A percentile compares a stretch with the other conserved stretches of the same genome.
Conservation (phyloP, 1,139 yeast species). For the Scheffersomyces titani region DNA sequence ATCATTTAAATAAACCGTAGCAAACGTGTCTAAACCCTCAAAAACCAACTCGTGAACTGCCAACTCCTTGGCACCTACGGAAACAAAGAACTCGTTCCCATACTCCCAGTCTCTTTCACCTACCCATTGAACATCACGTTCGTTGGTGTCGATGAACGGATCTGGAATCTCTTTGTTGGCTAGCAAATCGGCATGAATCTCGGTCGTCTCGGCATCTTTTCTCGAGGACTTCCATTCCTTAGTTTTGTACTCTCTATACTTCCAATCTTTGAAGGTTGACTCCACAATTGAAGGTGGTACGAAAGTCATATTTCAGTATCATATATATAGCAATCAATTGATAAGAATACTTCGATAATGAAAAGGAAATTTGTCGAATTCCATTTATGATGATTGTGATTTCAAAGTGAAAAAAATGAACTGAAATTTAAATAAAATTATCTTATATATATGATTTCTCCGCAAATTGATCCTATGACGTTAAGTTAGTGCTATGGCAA, state of each 20-base stretch:
- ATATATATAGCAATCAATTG: no score
- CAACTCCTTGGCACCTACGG: conserved; percentile 2
- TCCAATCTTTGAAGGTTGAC: not conserved
- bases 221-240: not conserved
- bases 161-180: conserved; percentile 37
- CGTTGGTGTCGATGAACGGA: conserved; percentile 45
- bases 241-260: not conserved
- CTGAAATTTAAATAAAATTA: no score
- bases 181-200: not conserved
- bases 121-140: conserved; percentile 47
- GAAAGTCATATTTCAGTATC: not conserved
- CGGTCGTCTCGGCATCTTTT: not conserved
- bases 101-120: conserved; percentile 47
- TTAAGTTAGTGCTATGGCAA: not conserved
- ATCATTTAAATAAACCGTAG: conserved; percentile 38
- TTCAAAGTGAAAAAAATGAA: not conserved
- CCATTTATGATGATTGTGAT: not conserved
- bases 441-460: no score
- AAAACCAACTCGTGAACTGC: conserved; percentile 28
- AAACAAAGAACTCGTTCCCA: conserved; percentile 13
- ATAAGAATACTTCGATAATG: not conserved
- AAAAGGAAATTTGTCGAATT: not conserved
- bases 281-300: not conserved
- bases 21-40: conserved; percentile 49
- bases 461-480: not conserved